Base-by-base conservation (phyloP, 768 basidiomycete genomes). In the Lactifluus pinguis region DNA sequence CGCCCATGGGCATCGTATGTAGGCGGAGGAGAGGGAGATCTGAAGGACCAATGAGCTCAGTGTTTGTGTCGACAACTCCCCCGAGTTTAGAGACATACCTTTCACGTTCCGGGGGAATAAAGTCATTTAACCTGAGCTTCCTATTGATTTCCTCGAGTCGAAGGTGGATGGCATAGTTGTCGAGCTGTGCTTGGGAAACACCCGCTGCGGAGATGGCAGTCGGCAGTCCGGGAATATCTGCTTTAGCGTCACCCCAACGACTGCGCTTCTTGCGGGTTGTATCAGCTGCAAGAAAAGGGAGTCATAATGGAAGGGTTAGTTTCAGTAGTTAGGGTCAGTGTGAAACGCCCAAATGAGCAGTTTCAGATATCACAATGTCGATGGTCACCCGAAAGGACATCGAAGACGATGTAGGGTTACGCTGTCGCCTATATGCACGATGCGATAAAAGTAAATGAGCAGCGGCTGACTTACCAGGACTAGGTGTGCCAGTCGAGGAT, bases 1-100 rank as follows among this genome's bases (percentile, higher is more conserved):
- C 97, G 92, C 78, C 97, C 97, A 68, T 98, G 95, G 3, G 85
- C 86, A 72, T 99, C 97, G 70, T 99, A 98, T 1, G 93, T 94
- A 14, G 97, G 97, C 7, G 95, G 94, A 45, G 97, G 97, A 32
- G 97, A 99, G 30, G 92, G 86, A 0, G 97, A 98, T 63, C 95
- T 94, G 57, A 9, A 19, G 11, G 11, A 48, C 36, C 14, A 41
- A 11, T n/a, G 3, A 34, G 1, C 19, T 57, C 11, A 52, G 42
- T 8, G 52, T n/a, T 47, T 21, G 5, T 25, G n/a, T 13, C 13
- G n/a, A 49, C 38, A 10, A 15, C n/a, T 14, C 2, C 19, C 5
- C 41, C 30, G 25, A 47, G 30, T 30, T 51, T 45, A 17, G 32
- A 34, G 5, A 69, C 76, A n/a, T 67, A 90, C 92, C 94, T 82